A percentile compares a stretch with the other conserved stretches of the same genome.
Evolutionary conservation across 2,329 filamentous ascomycete genomes (phyloP).

Genomic region (Cytospora schulzeri): DNA sequence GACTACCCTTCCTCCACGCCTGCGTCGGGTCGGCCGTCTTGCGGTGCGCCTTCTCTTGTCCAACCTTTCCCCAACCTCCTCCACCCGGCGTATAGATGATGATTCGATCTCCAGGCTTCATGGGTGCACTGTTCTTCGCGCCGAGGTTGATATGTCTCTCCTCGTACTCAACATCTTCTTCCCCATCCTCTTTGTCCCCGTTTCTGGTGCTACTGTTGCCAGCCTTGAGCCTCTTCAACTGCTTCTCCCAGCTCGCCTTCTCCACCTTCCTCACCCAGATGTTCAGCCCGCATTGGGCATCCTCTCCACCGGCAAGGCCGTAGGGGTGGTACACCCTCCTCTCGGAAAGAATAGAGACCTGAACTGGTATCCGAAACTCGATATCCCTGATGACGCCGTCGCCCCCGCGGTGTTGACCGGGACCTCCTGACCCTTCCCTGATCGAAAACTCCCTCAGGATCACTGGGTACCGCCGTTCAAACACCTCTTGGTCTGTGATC

Average conservation of each 20-base stretch:
- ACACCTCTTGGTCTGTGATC: slow-evolving; percentile 79
- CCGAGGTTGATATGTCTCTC: slow-evolving; percentile 71
- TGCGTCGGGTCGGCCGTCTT: slow-evolving; percentile 56
- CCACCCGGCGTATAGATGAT: slow-evolving; percentile 79
- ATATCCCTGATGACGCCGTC: slow-evolving; percentile 79
- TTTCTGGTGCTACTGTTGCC: slow-evolving; percentile 30
- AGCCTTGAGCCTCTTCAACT: slow-evolving; percentile 42
- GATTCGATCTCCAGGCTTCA: slow-evolving; percentile 76
- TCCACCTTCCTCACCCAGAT: slow-evolving; percentile 79
- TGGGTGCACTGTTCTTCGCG: slow-evolving; percentile 77
- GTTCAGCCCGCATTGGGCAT: slow-evolving; percentile 79
- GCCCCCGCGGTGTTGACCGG: slow-evolving; percentile 69
- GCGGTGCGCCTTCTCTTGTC: slow-evolving; percentile 56
- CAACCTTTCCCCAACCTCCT: slow-evolving; percentile 71
- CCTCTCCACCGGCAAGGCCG: slow-evolving; percentile 79
- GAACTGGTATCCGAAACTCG: slow-evolving; percentile 76
- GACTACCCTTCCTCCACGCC: slow-evolving; percentile 59
- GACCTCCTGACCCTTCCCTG: slow-evolving; percentile 62
- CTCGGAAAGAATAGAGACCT: slow-evolving; percentile 79
- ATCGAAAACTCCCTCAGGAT: slow-evolving; percentile 71
- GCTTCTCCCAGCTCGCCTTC: slow-evolving; percentile 54
- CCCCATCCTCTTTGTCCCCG: slow-evolving; percentile 29
- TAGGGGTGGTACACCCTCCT: slow-evolving; percentile 77
- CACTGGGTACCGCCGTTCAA: slow-evolving; percentile 76
- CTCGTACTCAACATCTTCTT: slow-evolving; percentile 49